Percentiles rank a stretch among this genome's conserved stretches.
These are phyloP conservation scores for Naganishia antarctica DNA, from an alignment of 768 basidiomycete species.

Conservation along the genomic window DNA sequence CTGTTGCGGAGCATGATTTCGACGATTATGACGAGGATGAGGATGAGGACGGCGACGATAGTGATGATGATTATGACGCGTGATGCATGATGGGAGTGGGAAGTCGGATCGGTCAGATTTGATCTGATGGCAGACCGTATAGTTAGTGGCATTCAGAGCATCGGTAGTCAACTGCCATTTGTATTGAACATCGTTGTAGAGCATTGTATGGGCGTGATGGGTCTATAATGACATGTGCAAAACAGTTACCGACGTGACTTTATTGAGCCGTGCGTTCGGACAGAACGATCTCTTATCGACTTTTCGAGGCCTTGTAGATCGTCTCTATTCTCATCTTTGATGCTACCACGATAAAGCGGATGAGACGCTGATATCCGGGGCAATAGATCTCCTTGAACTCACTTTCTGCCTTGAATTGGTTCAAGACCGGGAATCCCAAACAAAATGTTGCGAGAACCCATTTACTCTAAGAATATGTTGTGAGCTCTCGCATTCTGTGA, in stretches of 20 bases:
- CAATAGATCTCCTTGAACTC: not conserved
- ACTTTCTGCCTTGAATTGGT: constrained; percentile 19
- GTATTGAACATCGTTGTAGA: constrained; percentile 19
- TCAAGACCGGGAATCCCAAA: constrained; percentile 1
- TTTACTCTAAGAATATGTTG: not conserved
- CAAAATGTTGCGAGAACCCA: constrained; percentile 6
- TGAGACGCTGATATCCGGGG: not conserved
- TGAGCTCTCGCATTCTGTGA: not conserved
- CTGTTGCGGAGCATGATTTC: not conserved
- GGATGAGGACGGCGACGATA: constrained; percentile 15
- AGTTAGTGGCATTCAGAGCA: not conserved
- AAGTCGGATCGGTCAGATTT: not conserved
- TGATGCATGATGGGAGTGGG: not conserved
- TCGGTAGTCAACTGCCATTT: not conserved
- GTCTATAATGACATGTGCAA: constrained; percentile 4
- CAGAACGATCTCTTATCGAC: constrained; percentile 18
- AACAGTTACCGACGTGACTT: not conserved
- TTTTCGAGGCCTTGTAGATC: constrained; percentile 24
- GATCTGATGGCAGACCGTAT: too few relatives aligned
- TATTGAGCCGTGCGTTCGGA: too few relatives aligned
- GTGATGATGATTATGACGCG: not conserved
- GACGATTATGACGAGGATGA: constrained; percentile 12
- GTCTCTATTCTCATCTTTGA: constrained; percentile 25
- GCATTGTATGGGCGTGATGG: constrained; percentile 6
- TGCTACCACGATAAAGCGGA: not conserved